phyloP scores from a whole-genome alignment of 805 yeast genomes.

The Candida insectorum region DNA sequence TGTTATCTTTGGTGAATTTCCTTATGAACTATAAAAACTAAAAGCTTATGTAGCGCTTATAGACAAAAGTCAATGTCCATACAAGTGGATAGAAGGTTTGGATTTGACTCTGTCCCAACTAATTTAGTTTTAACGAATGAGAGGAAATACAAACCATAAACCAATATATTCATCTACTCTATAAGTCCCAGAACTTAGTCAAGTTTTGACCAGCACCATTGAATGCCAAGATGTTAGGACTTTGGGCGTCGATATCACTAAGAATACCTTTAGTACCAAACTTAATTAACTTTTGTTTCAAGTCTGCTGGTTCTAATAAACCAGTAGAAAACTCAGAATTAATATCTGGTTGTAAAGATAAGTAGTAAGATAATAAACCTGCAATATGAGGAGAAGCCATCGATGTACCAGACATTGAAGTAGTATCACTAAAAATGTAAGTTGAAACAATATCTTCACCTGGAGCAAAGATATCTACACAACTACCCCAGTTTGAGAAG shows the following conservation, averaged over 20 bases:
- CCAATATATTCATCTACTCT: too few relatives aligned
- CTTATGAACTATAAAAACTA: too few relatives aligned
- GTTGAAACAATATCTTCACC: conserved; percentile 56
- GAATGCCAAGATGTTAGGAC: conserved; percentile 58
- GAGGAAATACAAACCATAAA: too few relatives aligned
- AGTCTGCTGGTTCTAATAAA: conserved; percentile 48
- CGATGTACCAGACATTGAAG: conserved; percentile 57
- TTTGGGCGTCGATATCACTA: conserved; percentile 43
- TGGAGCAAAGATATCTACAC: conserved; percentile 54
- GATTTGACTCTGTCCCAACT: too few relatives aligned
- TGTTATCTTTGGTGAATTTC: too few relatives aligned
- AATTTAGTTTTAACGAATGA: too few relatives aligned
- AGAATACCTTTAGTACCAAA: conserved; percentile 50
- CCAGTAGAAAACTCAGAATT: conserved; percentile 46
- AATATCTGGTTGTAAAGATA: conserved; percentile 52
- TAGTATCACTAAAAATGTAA: conserved; percentile 54
- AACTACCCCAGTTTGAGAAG: conserved; percentile 53
- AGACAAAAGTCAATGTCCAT: too few relatives aligned
- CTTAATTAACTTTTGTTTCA: conserved; percentile 50
- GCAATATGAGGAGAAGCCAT: conserved; percentile 63
- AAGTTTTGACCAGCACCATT: conserved; percentile 60
- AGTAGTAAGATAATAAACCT: conserved; percentile 54
- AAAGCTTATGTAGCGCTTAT: too few relatives aligned
- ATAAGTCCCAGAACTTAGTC: conserved; percentile 45
- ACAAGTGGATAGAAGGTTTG: too few relatives aligned